phyloP scores from a whole-genome alignment of 2,329 filamentous ascomycete genomes.

The Cladosporium phlei region DNA sequence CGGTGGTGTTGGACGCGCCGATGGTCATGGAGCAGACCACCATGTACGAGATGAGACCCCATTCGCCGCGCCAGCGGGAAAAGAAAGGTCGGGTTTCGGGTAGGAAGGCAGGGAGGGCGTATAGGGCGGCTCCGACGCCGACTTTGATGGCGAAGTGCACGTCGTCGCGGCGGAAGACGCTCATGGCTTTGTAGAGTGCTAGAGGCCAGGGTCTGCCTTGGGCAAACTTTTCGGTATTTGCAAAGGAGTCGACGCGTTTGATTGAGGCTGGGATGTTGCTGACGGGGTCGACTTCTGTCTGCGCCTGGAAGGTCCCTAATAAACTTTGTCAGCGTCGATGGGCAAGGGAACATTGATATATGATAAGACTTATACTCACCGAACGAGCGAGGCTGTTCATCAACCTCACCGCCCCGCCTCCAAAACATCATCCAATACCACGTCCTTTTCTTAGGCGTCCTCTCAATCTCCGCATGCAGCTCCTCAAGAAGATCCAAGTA shows the following conservation, averaged over 20 bases:
- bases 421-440: constrained; percentile 90
- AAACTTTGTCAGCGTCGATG: constrained; percentile 15
- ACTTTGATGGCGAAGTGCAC: constrained; percentile 85
- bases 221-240: constrained; percentile 19
- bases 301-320: constrained; percentile 6
- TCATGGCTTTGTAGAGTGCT: constrained; percentile 51
- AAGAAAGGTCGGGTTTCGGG: constrained; percentile 73
- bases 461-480: constrained; percentile 63
- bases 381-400: constrained; percentile 1
- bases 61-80: constrained; percentile 86
- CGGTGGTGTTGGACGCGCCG: constrained; percentile 90
- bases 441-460: constrained; percentile 56
- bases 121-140: constrained; percentile 80
- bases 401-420: constrained; percentile 34
- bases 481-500: constrained; percentile 84
- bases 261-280: constrained; percentile 26
- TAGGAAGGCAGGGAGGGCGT: constrained; percentile 84
- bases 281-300: constrained; percentile 6
- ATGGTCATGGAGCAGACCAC: constrained; percentile 97
- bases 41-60: constrained; percentile 96
- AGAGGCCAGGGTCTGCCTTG: constrained; percentile 34
- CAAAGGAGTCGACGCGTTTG: constrained; percentile 27
- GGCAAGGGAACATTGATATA: background rate
- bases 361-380: background rate
- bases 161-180: constrained; percentile 59